A percentile compares a stretch with the other conserved stretches of the same genome.
phyloP scores from a whole-genome alignment of 164 flowering plant species.

The Aristolochia fimbriata region DNA sequence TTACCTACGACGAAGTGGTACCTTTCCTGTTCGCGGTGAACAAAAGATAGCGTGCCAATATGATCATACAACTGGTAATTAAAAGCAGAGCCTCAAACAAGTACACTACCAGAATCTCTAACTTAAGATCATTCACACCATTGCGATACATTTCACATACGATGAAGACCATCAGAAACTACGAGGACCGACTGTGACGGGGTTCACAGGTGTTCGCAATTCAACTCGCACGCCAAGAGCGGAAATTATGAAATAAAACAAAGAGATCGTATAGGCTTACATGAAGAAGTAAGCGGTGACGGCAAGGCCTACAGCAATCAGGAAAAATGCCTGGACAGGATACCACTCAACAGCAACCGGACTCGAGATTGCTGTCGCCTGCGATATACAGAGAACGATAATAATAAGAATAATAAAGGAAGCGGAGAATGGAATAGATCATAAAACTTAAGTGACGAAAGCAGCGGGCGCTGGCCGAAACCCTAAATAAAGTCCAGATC shows the following conservation, averaged over 20 bases:
- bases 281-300: conserved; percentile 87
- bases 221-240: background rate
- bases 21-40: too few relatives aligned
- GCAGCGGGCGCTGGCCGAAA: background rate
- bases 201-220: too few relatives aligned
- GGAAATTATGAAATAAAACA: background rate
- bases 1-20: too few relatives aligned
- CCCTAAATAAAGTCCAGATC: background rate
- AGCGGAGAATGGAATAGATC: background rate
- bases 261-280: conserved; percentile 23
- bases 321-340: conserved; percentile 59
- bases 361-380: conserved; percentile 61
- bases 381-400: background rate
- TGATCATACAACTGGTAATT: too few relatives aligned
- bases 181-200: background rate
- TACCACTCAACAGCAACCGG: conserved; percentile 76
- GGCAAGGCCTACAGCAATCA: conserved; percentile 65
- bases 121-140: too few relatives aligned
- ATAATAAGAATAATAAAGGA: background rate
- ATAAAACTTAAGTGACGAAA: background rate
- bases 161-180: background rate
- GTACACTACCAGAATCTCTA: too few relatives aligned
- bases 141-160: too few relatives aligned
- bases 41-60: too few relatives aligned
- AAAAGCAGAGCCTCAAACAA: too few relatives aligned